Evolutionary conservation across 352 stramenopile species (phyloP).

Genomic region (Phytophthora meadii): DNA sequence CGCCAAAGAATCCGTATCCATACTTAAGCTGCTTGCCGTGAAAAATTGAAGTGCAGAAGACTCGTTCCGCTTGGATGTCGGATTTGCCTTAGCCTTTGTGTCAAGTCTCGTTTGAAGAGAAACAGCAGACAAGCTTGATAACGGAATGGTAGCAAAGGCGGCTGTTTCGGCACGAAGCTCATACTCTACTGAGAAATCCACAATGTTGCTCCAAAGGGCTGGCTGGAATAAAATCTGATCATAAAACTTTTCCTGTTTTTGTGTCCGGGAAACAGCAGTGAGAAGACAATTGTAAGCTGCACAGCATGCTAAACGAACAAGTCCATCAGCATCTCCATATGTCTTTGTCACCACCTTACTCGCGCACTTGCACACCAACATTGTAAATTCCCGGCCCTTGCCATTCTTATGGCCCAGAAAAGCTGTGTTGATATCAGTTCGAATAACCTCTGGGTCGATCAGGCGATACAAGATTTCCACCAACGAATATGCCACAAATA

Average conservation of each 20-base stretch:
- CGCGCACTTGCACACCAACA: conserved; percentile 85
- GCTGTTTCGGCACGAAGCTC: conserved; percentile 61
- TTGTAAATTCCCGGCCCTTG: conserved; percentile 85
- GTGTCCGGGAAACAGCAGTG: conserved; percentile 76
- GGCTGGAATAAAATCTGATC: conserved; percentile 87
- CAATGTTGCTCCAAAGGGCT: conserved; percentile 71
- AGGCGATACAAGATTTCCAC: conserved; percentile 76
- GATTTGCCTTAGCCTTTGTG: conserved; percentile 4
- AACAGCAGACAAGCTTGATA: conserved; percentile 51
- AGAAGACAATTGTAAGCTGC: conserved; percentile 81
- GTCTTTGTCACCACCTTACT: conserved; percentile 76
- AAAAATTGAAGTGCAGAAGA: conserved; percentile 70
- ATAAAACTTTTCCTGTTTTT: conserved; percentile 90
- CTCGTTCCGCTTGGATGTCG: conserved; percentile 26
- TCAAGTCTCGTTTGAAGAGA: conserved; percentile 41
- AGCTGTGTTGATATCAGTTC: conserved; percentile 68
- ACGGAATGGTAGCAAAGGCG: conserved; percentile 54
- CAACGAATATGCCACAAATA: conserved; percentile 64
- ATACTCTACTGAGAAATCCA: conserved; percentile 54
- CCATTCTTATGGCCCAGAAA: conserved; percentile 76
- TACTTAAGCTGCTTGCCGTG: conserved; percentile 74
- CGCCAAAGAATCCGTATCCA: conserved; percentile 38
- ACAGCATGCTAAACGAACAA: conserved; percentile 55
- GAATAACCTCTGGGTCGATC: conserved; percentile 68
- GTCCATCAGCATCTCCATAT: conserved; percentile 45